Evolutionary conservation across 2,329 filamentous ascomycete genomes (phyloP).

Genomic region (Fusarium lyarnte): DNA sequence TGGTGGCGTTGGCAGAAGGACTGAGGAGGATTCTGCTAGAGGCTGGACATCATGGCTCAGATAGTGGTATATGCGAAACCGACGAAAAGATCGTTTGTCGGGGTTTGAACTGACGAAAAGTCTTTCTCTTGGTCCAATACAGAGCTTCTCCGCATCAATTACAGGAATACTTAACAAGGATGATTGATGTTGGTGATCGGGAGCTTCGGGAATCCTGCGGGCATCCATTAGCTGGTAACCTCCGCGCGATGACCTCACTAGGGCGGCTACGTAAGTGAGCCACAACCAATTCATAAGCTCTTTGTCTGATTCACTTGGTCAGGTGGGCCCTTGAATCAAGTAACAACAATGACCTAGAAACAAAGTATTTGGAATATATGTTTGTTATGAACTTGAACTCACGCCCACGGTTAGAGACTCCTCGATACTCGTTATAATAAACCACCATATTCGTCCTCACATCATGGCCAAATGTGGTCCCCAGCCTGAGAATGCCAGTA

Average conservation of each 20-base stretch:
- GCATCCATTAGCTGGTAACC: not conserved
- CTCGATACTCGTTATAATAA: not conserved
- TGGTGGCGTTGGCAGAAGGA: constrained; percentile 19
- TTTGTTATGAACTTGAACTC: not conserved
- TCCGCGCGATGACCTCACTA: constrained; percentile 37
- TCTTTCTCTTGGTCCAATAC: not conserved
- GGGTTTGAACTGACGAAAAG: not conserved
- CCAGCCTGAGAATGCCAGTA: constrained; percentile 5
- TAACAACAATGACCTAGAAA: not conserved
- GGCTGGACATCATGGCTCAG: constrained; percentile 6
- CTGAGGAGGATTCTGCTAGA: not conserved
- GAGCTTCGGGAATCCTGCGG: constrained; percentile 23
- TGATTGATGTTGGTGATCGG: constrained; percentile 22
- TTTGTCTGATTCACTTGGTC: constrained; percentile 5
- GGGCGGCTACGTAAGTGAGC: constrained; percentile 34
- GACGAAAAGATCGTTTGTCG: not conserved
- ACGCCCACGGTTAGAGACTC: not conserved
- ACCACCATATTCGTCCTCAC: not conserved
- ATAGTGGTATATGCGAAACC: not conserved
- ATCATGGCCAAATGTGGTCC: constrained; percentile 24
- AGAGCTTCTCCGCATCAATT: not conserved
- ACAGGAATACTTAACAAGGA: constrained; percentile 1
- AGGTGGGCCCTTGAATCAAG: not conserved
- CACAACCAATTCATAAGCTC: constrained; percentile 25
- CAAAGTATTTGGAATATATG: not conserved